These are phyloP conservation scores for Lobulomyces angularis DNA, from an alignment of 192 early-diverging fungal genomes.

Conservation along the genomic window DNA sequence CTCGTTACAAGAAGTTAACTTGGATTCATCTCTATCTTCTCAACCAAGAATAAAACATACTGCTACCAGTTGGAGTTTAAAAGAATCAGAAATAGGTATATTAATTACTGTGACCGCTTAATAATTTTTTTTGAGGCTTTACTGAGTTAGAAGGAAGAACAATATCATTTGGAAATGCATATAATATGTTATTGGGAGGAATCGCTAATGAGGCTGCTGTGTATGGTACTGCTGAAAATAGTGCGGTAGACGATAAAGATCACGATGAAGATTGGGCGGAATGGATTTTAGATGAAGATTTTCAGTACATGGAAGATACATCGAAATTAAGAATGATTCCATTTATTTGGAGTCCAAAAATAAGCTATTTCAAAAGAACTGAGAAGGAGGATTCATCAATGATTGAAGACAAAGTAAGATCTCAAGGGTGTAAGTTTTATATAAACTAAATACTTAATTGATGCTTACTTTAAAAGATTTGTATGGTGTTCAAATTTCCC, in stretches of 20 bases:
- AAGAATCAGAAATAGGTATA: constrained; percentile 7
- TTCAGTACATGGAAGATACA: constrained; percentile 23
- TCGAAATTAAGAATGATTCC: constrained; percentile 33
- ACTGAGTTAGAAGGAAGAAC: constrained; percentile 30
- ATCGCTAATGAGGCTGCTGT: background rate
- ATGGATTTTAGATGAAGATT: constrained; percentile 45
- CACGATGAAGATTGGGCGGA: constrained; percentile 15
- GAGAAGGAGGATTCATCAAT: constrained; percentile 18
- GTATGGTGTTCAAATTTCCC: constrained; percentile 36
- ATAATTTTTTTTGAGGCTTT: constrained; percentile 3
- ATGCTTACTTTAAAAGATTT: constrained; percentile 33
- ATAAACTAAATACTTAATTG: constrained; percentile 21
- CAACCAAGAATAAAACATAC: background rate
- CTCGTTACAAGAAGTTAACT: constrained; percentile 2
- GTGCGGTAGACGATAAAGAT: constrained; percentile 4
- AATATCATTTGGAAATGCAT: constrained; percentile 16
- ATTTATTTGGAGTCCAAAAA: constrained; percentile 44
- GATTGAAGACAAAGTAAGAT: constrained; percentile 16
- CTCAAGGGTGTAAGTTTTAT: constrained; percentile 23
- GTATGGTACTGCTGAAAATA: constrained; percentile 1
- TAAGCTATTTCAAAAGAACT: constrained; percentile 33
- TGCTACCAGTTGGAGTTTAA: background rate
- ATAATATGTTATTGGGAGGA: constrained; percentile 8
- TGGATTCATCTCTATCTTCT: background rate
- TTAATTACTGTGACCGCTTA: background rate